phyloP scores from a whole-genome alignment of 2,329 filamentous ascomycete species.

The Trichoderma simmonsii region DNA sequence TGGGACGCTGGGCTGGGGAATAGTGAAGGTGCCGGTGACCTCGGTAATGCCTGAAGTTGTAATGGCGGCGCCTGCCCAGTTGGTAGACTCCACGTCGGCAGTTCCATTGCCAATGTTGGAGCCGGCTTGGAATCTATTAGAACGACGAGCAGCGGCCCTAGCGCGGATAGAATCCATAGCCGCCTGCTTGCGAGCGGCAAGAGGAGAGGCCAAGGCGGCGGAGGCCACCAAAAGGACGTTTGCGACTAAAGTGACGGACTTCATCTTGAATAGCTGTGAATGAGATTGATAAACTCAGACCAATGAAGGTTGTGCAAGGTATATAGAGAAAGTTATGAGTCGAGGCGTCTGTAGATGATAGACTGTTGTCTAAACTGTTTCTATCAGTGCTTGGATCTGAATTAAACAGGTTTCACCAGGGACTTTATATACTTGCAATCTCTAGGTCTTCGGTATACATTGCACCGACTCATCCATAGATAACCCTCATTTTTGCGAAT shows the following conservation, averaged over 20 bases:
- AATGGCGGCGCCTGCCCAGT: background rate
- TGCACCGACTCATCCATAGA: background rate
- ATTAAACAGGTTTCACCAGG: background rate
- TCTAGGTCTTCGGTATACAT: background rate
- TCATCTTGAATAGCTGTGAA: background rate
- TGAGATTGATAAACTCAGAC: background rate
- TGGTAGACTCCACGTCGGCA: background rate
- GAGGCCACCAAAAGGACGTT: background rate
- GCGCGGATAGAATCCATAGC: background rate
- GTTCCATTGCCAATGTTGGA: background rate
- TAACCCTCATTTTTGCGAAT: background rate
- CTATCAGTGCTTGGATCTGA: background rate
- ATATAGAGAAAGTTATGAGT: background rate
- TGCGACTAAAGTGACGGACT: background rate
- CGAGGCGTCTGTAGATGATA: background rate
- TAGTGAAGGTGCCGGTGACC: background rate
- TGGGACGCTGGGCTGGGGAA: background rate
- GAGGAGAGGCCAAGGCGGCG: background rate
- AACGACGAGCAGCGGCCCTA: background rate
- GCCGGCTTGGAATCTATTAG: background rate
- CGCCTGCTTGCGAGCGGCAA: background rate
- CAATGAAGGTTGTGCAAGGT: background rate
- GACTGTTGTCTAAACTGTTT: background rate
- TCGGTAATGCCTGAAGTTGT: background rate
- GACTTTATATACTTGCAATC: conserved; percentile 4